Conservation (phyloP, 148 eudicot species). For the Arctostaphylos glauca region DNA sequence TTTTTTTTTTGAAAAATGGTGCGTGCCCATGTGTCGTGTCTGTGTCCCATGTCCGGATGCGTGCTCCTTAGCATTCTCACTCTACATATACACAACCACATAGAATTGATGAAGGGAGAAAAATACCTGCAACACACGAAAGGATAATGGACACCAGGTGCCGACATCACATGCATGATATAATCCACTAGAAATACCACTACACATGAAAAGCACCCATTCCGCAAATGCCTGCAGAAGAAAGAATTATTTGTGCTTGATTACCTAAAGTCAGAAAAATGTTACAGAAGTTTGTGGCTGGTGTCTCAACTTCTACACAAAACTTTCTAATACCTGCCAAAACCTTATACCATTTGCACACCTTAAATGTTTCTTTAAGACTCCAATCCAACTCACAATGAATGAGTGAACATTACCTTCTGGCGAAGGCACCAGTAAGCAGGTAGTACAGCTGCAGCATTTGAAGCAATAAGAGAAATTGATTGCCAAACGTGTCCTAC, state of each 20-base stretch:
- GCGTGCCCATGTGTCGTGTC: too few relatives aligned
- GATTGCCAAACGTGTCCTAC: slow-evolving; percentile 92
- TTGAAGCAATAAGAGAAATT: slow-evolving; percentile 79
- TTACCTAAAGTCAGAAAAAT: not conserved
- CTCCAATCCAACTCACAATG: not conserved
- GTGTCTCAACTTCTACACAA: not conserved
- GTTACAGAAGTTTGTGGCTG: not conserved
- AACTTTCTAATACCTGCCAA: not conserved
- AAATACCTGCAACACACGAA: slow-evolving; percentile 72
- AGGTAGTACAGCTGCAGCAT: slow-evolving; percentile 92
- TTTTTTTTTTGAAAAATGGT: too few relatives aligned
- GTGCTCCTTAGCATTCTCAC: too few relatives aligned
- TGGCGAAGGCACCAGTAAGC: slow-evolving; percentile 84
- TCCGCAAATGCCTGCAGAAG: slow-evolving; percentile 81
- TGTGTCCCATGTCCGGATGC: too few relatives aligned
- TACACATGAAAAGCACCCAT: slow-evolving; percentile 79
- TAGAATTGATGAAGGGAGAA: not conserved
- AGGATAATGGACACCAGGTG: slow-evolving; percentile 72
- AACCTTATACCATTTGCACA: not conserved
- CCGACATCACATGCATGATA: slow-evolving; percentile 98
- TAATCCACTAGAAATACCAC: slow-evolving; percentile 86
- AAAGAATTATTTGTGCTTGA: not conserved
- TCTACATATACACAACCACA: not conserved
- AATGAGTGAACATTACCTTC: slow-evolving; percentile 43
- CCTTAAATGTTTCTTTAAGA: not conserved